Base-by-base conservation (phyloP, 768 basidiomycete genomes). In the Calocybe cyanea region DNA sequence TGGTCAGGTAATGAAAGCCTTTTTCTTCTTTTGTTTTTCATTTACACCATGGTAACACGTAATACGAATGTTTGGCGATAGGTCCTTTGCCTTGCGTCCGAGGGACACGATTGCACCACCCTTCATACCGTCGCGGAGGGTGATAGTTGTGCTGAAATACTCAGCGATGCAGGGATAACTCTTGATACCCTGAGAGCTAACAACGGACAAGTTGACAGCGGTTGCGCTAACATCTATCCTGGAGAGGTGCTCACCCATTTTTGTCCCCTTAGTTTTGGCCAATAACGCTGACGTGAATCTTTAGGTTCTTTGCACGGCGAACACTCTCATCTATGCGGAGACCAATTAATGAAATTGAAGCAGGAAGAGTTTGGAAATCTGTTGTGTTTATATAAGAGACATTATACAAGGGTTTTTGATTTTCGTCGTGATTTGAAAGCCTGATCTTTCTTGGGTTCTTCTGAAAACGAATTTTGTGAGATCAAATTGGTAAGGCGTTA, bases 131-230 rank as follows among this genome's bases (percentile, higher is more conserved):
- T 80, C 28, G 54, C 59, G 18, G 33, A 54, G 0, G 76, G 75
- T n/a, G 75, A 86, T 55, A 71, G 63, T 25, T 87, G 86, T 63
- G 51, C 41, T 1, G 43, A 38, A 18, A 73, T 87, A 43, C 61
- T 72, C 2, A 38, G 47, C 0, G 57, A 46, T 18, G 70, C 72
- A 46, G 67, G 65, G 21, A 75, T 83, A 48, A 55, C 71, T 38
- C 49, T 68, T 51, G 67, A 53, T 31, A 74, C 73, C 17, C 65
- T 88, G 18, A 58, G 69, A 49, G 56, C 67, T 23, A 85, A 87
- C 68, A 87, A 87, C 66, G 83, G 79, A 2, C 81, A 86, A 56
- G 59, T 87, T 45, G 64, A 80, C 60, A 45, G 51, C 7, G 54
- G 25, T 6, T 83, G 81, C 64, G 60, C 59, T 25, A 82, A 82